Percentiles rank a stretch among this genome's conserved stretches.
Evolutionary conservation across 2,329 filamentous ascomycete genomes (phyloP).

Genomic region (Fusarium cyanostomum): DNA sequence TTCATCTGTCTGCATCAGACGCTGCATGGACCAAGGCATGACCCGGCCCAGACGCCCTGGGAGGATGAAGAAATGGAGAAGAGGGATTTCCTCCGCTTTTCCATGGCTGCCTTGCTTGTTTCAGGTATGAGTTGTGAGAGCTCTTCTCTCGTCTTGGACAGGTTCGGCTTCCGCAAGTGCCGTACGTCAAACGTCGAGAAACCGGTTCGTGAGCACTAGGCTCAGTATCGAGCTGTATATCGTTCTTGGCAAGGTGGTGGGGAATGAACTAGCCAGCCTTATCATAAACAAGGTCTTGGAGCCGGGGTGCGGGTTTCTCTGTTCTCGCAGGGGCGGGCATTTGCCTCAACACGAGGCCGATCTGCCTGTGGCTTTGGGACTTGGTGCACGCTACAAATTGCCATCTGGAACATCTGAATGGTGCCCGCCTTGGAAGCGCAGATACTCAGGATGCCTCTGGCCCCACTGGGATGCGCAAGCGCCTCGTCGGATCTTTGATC

Average conservation of each 20-base stretch:
- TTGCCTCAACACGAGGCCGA: constrained; percentile 38
- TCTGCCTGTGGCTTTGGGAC: constrained; percentile 32
- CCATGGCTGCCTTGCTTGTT: constrained; percentile 35
- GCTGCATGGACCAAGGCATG: constrained; percentile 36
- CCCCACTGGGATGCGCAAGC: constrained; percentile 41
- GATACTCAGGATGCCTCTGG: constrained; percentile 19
- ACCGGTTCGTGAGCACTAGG: constrained; percentile 33
- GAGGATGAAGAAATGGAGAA: constrained; percentile 4
- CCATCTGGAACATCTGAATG: constrained; percentile 41
- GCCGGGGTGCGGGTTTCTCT: constrained; percentile 20
- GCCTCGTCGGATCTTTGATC: constrained; percentile 42
- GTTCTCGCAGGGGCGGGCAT: constrained; percentile 26
- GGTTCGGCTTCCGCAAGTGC: constrained; percentile 24
- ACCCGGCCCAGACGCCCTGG: constrained; percentile 16
- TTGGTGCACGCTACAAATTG: constrained; percentile 34
- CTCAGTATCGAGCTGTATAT: neutral
- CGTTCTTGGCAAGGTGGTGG: constrained; percentile 24
- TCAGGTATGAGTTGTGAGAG: constrained; percentile 36
- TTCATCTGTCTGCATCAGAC: constrained; percentile 11
- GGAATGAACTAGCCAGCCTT: constrained; percentile 24
- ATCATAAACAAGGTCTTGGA: constrained; percentile 21
- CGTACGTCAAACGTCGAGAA: constrained; percentile 20
- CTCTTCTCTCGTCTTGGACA: constrained; percentile 7
- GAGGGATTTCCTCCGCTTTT: constrained; percentile 23
- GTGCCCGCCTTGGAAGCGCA: constrained; percentile 39